A percentile compares a stretch with the other conserved stretches of the same genome.
Conservation (phyloP, 805 yeast species). For the Naumovozyma baii region DNA sequence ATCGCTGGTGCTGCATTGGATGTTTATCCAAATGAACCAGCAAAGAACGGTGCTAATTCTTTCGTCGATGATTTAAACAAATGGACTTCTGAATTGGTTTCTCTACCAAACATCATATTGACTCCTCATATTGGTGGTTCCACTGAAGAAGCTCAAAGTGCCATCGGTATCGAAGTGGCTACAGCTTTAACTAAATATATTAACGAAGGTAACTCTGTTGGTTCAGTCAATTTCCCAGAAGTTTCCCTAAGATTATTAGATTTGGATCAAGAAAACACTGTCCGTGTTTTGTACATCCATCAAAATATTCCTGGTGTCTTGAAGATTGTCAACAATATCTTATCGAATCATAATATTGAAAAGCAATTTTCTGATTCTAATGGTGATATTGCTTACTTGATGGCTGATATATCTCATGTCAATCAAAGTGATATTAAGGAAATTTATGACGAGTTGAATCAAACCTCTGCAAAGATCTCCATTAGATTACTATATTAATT, state of each 20-base stretch:
- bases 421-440: conserved; percentile 71
- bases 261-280: conserved; percentile 76
- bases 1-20: conserved; percentile 96
- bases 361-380: conserved; percentile 96
- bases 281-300: conserved; percentile 91
- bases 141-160: conserved; percentile 96
- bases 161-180: conserved; percentile 93
- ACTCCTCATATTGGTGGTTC: conserved; percentile 99
- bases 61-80: conserved; percentile 65
- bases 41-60: conserved; percentile 81
- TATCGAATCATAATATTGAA: conserved; percentile 91
- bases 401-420: conserved; percentile 93
- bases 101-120: conserved; percentile 78
- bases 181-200: conserved; percentile 79
- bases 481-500: conserved; percentile 77
- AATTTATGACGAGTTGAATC: conserved; percentile 74
- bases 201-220: conserved; percentile 90
- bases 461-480: conserved; percentile 82
- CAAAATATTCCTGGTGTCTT: conserved; percentile 98
- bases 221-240: conserved; percentile 98
- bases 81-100: conserved; percentile 75
- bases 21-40: conserved; percentile 95
- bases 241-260: conserved; percentile 82
- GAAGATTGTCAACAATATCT: conserved; percentile 91
- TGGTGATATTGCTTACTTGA: conserved; percentile 91